Conservation (phyloP, 768 basidiomycete species). For the Pleurotus eryngii region DNA sequence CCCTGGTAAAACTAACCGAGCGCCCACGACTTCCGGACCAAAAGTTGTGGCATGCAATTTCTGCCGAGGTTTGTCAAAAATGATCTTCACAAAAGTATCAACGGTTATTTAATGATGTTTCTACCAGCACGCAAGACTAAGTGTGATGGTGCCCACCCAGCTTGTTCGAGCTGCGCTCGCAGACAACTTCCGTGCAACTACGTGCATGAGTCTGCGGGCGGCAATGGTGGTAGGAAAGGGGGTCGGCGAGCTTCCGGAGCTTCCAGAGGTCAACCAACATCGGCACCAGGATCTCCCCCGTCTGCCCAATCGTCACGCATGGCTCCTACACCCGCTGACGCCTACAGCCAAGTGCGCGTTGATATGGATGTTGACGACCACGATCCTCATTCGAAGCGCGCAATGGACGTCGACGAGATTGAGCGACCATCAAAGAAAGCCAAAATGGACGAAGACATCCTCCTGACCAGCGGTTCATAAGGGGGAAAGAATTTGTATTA, state of each 20-base stretch:
- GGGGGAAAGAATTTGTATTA: constrained; percentile 22
- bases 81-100: neutral
- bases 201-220: constrained; percentile 53
- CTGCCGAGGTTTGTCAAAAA: constrained; percentile 63
- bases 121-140: constrained; percentile 81
- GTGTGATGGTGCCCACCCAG: constrained; percentile 84
- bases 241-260: constrained; percentile 47
- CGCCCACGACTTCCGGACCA: constrained; percentile 66
- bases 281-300: constrained; percentile 39
- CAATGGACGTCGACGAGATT: constrained; percentile 50
- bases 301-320: constrained; percentile 58
- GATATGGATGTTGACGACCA: constrained; percentile 36
- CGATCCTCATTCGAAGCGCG: constrained; percentile 59
- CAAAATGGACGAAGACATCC: constrained; percentile 53
- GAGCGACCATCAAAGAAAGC: constrained; percentile 66
- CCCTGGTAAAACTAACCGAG: constrained; percentile 57
- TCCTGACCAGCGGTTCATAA: constrained; percentile 48
- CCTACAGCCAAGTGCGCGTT: constrained; percentile 34
- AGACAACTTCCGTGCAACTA: constrained; percentile 77
- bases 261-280: constrained; percentile 37
- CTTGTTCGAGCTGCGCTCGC: constrained; percentile 80
- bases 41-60: constrained; percentile 89
- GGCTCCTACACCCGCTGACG: constrained; percentile 35
- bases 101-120: neutral
- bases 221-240: constrained; percentile 39